phyloP scores from a whole-genome alignment of 345 rosid genomes.

The Lumnitzera littorea region DNA sequence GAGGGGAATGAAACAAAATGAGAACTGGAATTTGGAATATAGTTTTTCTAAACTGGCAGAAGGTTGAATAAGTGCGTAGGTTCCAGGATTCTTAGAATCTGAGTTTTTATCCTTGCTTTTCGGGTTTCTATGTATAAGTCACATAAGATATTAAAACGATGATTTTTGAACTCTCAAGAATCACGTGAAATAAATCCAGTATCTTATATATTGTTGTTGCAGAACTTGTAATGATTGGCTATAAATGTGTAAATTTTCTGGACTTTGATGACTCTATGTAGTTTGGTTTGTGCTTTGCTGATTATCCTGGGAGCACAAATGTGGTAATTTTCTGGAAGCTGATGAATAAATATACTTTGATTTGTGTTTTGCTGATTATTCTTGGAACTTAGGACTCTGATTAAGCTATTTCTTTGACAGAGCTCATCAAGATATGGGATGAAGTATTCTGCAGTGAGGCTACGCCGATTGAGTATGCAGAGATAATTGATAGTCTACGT shows the following conservation, averaged over 20 bases:
- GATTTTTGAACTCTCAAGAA: no score
- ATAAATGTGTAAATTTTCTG: background rate
- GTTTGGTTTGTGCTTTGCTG: background rate
- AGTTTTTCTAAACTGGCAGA: no score
- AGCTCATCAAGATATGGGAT: conserved; percentile 66
- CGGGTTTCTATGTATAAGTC: no score
- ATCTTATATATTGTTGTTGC: no score
- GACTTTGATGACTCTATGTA: background rate
- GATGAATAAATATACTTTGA: background rate
- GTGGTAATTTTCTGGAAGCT: background rate
- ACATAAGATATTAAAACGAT: no score
- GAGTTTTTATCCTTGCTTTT: no score
- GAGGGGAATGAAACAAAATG: no score
- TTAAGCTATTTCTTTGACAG: conserved; percentile 32
- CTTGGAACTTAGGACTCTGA: conserved; percentile 6
- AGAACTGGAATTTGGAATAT: no score
- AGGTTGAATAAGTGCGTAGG: no score
- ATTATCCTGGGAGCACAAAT: background rate
- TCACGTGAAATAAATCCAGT: no score
- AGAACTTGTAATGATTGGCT: no score
- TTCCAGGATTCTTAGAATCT: no score
- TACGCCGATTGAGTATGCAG: conserved; percentile 52
- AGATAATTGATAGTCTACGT: conserved; percentile 49
- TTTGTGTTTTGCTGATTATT: background rate
- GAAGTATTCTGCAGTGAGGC: conserved; percentile 54